Base-by-base conservation (phyloP, 495 filamentous ascomycete genomes). In the Podospora conica region DNA sequence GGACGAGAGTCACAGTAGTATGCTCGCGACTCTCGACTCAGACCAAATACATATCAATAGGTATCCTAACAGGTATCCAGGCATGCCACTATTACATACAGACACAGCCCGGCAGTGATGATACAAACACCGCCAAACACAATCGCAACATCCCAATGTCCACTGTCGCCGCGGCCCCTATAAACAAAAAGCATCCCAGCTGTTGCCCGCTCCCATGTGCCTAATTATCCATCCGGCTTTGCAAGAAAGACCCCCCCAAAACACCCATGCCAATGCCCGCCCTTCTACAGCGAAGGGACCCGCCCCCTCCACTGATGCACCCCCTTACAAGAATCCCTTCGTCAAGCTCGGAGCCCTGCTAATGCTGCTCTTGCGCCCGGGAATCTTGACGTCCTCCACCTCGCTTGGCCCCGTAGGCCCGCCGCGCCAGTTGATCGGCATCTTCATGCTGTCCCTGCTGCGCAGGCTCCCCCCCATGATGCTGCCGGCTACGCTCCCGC, bases 341-440 rank as follows among this genome's bases (percentile, higher is more conserved):
- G 82, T 84, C 65, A 85, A 63, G 61, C 82, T 85, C 12, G 79
- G 75, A 69, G 77, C 76, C 68, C 84, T 75, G 56, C 76, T 78
- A 72, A 86, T 74, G 70, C 83, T 85, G 75, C 83, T 85, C 72
- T 85, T 86, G 57, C 84, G 66, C 69, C 80, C 77, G 7, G 84
- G 83, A 28, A 86, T 72, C 63, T 80, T 82, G 68, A 84, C 75
- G 15, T 77, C 77, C n/a, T 76, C 80, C 9, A 70, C 73, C 18
- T 54, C 40, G 33, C 58, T 55, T 6, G 40, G 15, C 9, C 65
- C 65, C 22, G 55, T 64, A 5, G 60, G 33, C 12, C 61, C 66
- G 4, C 71, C 65, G 33, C 74, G 31, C 66, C 69, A 73, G 31
- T 70, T 65, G 48, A 75, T 77, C 40, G 75, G 76, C 65, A 78